phyloP scores from a whole-genome alignment of 1,284 basidiomycete species.

The Malassezia globosa region DNA sequence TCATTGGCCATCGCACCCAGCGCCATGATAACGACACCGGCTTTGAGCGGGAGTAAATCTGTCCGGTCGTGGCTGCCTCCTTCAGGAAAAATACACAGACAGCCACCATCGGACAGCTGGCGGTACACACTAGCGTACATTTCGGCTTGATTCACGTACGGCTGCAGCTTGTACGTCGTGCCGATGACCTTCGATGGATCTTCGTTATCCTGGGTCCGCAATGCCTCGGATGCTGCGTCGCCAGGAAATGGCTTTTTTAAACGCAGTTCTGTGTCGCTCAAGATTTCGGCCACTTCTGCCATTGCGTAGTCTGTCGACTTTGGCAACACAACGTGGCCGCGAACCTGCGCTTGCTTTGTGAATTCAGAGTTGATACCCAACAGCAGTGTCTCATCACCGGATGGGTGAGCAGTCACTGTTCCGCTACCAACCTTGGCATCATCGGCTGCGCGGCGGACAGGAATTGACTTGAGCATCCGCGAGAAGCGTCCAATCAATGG shows the following conservation, averaged over 20 bases:
- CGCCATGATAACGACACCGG: conserved; percentile 47
- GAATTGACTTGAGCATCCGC: conserved; percentile 62
- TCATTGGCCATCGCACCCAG: conserved; percentile 47
- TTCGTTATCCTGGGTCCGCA: conserved; percentile 25
- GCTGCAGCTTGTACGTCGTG: conserved; percentile 32
- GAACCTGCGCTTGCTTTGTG: conserved; percentile 61
- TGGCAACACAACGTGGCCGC: conserved; percentile 77
- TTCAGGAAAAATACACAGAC: conserved; percentile 51
- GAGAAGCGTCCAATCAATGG: conserved; percentile 72
- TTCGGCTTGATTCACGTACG: conserved; percentile 69
- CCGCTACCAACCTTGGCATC: conserved; percentile 70
- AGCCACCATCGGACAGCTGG: conserved; percentile 70
- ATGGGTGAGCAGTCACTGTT: conserved; percentile 58
- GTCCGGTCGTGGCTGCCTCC: conserved; percentile 47
- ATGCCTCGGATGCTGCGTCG: conserved; percentile 37
- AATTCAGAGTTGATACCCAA: conserved; percentile 73
- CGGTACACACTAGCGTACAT: conserved; percentile 94
- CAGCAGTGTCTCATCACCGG: conserved; percentile 54
- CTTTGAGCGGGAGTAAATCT: conserved; percentile 45
- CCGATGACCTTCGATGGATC: conserved; percentile 11
- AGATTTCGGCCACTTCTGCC: conserved; percentile 74
- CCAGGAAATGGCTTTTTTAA: conserved; percentile 73
- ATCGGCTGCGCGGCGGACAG: conserved; percentile 84
- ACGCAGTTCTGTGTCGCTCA: conserved; percentile 68
- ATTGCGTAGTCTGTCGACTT: conserved; percentile 66